Conservation (phyloP, 2,329 filamentous ascomycete species). For the Apiospora phragmitis region DNA sequence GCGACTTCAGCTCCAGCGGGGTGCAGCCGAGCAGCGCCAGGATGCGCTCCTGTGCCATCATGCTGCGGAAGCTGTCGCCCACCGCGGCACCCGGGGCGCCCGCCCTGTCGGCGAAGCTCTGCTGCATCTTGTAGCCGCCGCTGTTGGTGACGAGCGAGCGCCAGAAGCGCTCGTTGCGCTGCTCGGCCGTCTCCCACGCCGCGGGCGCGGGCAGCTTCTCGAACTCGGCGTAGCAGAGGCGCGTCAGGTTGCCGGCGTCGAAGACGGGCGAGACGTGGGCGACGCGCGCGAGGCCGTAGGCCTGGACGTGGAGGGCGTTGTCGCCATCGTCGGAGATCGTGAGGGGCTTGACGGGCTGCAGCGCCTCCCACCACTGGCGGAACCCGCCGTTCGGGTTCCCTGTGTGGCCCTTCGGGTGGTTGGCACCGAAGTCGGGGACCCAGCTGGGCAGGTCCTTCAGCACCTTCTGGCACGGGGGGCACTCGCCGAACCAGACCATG, state of each 20-base stretch:
- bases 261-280: constrained; percentile 22
- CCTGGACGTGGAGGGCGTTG: constrained; percentile 20
- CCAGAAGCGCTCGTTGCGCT: constrained; percentile 21
- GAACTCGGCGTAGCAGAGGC: constrained; percentile 22
- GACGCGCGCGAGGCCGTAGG: constrained; percentile 21
- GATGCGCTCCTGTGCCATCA: constrained; percentile 21
- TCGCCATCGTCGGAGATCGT: constrained; percentile 14
- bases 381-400: constrained; percentile 17
- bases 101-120: not conserved
- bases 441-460: constrained; percentile 23
- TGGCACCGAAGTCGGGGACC: constrained; percentile 24
- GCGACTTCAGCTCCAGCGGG: constrained; percentile 10
- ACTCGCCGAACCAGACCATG: constrained; percentile 21
- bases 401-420: not conserved
- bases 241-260: constrained; percentile 21
- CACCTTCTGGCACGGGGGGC: constrained; percentile 19
- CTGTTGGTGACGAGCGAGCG: constrained; percentile 22
- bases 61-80: constrained; percentile 18
- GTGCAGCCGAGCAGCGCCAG: constrained; percentile 19
- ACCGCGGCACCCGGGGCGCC: constrained; percentile 8
- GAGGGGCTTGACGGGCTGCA: constrained; percentile 19
- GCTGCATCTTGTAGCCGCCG: not conserved
- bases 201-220: constrained; percentile 7
- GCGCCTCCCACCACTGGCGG: constrained; percentile 18
- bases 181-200: constrained; percentile 11